A percentile compares a stretch with the other conserved stretches of the same genome.
Evolutionary conservation across 768 basidiomycete species (phyloP).

Genomic region (Rhizopogon rudus): DNA sequence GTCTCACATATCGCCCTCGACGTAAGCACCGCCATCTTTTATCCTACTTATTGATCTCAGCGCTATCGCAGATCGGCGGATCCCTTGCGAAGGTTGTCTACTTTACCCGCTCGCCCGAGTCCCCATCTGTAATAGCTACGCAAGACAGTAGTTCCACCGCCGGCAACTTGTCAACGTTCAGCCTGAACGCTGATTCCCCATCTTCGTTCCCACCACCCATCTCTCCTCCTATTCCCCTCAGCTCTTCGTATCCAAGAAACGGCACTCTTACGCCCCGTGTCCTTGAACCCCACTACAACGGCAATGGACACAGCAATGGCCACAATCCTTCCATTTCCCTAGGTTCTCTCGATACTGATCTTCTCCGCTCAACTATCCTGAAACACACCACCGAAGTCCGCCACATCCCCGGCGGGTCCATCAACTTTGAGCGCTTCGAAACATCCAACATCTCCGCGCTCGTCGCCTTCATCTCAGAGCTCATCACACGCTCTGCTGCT

Average conservation of each 20-base stretch:
- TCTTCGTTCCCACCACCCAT: slow-evolving; percentile 18
- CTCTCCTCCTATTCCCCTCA: slow-evolving; percentile 21
- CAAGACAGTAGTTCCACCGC: slow-evolving; percentile 47
- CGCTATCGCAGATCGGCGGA: slow-evolving; percentile 74
- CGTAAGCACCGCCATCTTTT: slow-evolving; percentile 45
- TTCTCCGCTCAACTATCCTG: slow-evolving; percentile 61
- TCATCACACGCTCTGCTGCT: slow-evolving; percentile 82
- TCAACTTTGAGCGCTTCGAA: slow-evolving; percentile 98
- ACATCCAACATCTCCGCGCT: slow-evolving; percentile 83
- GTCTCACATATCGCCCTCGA: slow-evolving; percentile 98
- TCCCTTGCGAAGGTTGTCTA: slow-evolving; percentile 98
- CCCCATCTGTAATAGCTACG: slow-evolving; percentile 64
- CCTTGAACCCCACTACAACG: slow-evolving; percentile 47
- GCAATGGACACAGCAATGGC: slow-evolving; percentile 16
- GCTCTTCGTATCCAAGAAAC: slow-evolving; percentile 36
- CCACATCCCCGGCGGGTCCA: slow-evolving; percentile 92
- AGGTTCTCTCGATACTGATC: slow-evolving; percentile 31
- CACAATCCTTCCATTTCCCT: slow-evolving; percentile 21
- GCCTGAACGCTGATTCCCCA: slow-evolving; percentile 22
- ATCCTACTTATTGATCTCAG: slow-evolving; percentile 1
- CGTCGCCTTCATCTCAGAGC: slow-evolving; percentile 78
- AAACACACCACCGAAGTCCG: slow-evolving; percentile 51
- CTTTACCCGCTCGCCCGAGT: slow-evolving; percentile 90
- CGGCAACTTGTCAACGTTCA: slow-evolving; percentile 38
- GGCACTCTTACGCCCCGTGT: slow-evolving; percentile 83